Conservation (phyloP, 2,329 filamentous ascomycete genomes). For the Verticillium albo-atrum region DNA sequence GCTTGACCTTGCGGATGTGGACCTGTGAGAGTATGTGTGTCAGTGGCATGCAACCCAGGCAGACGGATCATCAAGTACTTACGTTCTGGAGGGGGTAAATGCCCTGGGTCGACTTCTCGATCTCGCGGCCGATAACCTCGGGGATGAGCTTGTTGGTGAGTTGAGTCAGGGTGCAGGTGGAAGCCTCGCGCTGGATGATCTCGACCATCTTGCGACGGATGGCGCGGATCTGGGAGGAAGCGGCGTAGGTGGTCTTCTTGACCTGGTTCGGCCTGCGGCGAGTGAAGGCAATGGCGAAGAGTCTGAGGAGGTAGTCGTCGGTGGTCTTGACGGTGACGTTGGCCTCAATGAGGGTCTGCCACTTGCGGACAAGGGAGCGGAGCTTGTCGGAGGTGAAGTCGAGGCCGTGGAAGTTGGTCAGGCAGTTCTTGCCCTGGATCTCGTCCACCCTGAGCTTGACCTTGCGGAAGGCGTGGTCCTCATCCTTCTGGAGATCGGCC, state of each 20-base stretch:
- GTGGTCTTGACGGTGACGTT: slow-evolving; percentile 99
- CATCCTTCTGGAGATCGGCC: slow-evolving; percentile 98
- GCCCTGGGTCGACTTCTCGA: slow-evolving; percentile 98
- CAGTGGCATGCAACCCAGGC: slow-evolving; percentile 17
- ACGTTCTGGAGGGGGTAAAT: slow-evolving; percentile 99
- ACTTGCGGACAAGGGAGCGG: slow-evolving; percentile 97
- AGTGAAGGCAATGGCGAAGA: slow-evolving; percentile 99
- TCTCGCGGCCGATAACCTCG: slow-evolving; percentile 98
- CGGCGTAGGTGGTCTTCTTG: slow-evolving; percentile 99
- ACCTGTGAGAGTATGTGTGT: slow-evolving; percentile 56
- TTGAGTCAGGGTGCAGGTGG: slow-evolving; percentile 90
- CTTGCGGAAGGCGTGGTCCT: slow-evolving; percentile 99
- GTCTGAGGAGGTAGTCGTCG: slow-evolving; percentile 98
- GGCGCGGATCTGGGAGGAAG: slow-evolving; percentile 91
- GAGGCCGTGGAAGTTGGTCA: slow-evolving; percentile 99
- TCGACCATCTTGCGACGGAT: slow-evolving; percentile 99
- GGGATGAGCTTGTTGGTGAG: slow-evolving; percentile 98
- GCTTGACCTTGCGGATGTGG: slow-evolving; percentile 99
- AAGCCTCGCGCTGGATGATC: slow-evolving; percentile 95
- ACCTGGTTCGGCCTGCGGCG: slow-evolving; percentile 99
- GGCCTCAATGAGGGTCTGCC: slow-evolving; percentile 98
- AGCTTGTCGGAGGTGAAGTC: slow-evolving; percentile 99
- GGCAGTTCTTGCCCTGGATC: slow-evolving; percentile 99
- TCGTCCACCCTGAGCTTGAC: slow-evolving; percentile 98
- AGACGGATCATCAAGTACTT: slow-evolving; percentile 30